Base-by-base conservation (phyloP, 352 stramenopile genomes). In the Globisporangium rhizosaccharum region DNA sequence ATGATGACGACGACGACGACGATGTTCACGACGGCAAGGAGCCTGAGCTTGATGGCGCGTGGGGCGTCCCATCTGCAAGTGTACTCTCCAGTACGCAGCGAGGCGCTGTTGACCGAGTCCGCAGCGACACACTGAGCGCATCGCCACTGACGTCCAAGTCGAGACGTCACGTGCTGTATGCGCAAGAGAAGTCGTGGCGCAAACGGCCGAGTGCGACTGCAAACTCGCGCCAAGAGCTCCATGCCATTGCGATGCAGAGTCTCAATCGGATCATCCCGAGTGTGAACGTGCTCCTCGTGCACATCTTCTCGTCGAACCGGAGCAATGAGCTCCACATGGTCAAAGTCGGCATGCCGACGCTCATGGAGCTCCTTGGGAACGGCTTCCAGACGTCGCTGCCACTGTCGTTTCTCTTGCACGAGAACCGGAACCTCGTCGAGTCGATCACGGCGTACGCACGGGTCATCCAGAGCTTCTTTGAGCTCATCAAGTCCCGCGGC, bases 331-430 rank as follows among this genome's bases (percentile, higher is more conserved):
- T 87, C 0, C 72, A 81, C 28, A 72, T 79, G 58, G 73, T 86
- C 2, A 75, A 83, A 50, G 57, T 67, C 17, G 78, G 68, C 11
- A 79, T 90, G 73, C 78, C 81, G 39, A 73, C 73, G 10, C 51
- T 90, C 18, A 87, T 90, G 75, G 72, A 88, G 50, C 61, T 90
- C 37, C 71, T 90, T 10, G 81, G 81, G 3, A 87, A 90, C 53
- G 76, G 79, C 6, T 90, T 90, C 42, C 75, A 87, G 52, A 85
- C 81, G 4, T 87, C 78, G 20, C 59, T 88, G 26, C 79, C 81
- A 8, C 56, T 90, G 4, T 88, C 76, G 15, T 87, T 82, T 44
- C 25, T 90, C 12, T 71, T 90, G 30, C 78, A 76, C 41, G 81
- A 87, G 56, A 88, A 85, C 41, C 72, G 76, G 2, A 86, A 90